A percentile compares a stretch with the other conserved stretches of the same genome.
Conservation (phyloP, 805 yeast genomes). For the Saccharomyces jurei region DNA sequence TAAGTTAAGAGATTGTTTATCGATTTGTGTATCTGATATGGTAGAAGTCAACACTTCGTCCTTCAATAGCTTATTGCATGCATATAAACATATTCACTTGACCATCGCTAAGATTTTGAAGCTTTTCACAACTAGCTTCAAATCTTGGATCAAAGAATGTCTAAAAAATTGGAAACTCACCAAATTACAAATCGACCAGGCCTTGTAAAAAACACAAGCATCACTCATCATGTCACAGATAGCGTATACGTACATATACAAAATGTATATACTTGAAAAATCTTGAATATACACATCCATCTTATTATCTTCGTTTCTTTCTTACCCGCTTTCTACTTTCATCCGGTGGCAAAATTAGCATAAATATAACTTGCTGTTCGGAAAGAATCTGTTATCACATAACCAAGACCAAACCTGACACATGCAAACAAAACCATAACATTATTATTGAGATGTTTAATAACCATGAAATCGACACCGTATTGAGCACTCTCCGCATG, state of each 20-base stretch:
- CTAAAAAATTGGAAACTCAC: conserved; percentile 36
- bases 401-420: not conserved
- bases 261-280: not conserved
- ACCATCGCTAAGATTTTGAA: conserved; percentile 27
- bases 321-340: not conserved
- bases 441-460: not conserved
- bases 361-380: not conserved
- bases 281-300: not conserved
- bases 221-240: not conserved
- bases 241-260: not conserved
- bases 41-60: conserved; percentile 31
- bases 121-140: conserved; percentile 28
- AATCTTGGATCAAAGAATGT: conserved; percentile 33
- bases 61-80: conserved; percentile 22
- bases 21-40: conserved; percentile 32
- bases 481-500: conserved; percentile 44
- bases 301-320: not conserved
- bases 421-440: not conserved
- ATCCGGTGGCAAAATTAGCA: not conserved
- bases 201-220: not conserved
- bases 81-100: conserved; percentile 22
- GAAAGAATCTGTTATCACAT: not conserved
- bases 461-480: conserved; percentile 23
- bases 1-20: conserved; percentile 35
- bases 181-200: conserved; percentile 13